Conservation (phyloP, 306 rosid genomes). For the Quercus parvula region DNA sequence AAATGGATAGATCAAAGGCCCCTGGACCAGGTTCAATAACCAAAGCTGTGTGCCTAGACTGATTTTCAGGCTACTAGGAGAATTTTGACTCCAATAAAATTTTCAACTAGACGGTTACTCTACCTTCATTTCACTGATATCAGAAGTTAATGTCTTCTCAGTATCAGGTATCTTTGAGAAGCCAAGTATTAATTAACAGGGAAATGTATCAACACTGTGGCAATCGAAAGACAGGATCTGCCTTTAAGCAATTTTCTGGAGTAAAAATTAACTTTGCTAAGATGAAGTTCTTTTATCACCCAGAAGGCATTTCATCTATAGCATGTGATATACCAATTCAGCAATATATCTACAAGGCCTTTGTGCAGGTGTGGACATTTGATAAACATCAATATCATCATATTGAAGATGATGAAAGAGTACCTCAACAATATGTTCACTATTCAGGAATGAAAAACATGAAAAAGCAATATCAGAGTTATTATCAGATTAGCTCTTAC, state of each 20-base stretch:
- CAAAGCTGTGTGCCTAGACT: neutral
- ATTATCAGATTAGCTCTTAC: constrained; percentile 44
- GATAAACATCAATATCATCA: neutral
- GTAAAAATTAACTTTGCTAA: neutral
- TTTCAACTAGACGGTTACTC: neutral
- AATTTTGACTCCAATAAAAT: neutral
- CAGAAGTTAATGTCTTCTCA: neutral
- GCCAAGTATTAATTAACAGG: neutral
- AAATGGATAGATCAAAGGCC: neutral
- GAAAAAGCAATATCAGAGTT: constrained; percentile 6
- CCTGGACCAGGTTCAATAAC: neutral
- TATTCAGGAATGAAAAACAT: neutral
- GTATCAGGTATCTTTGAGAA: neutral
- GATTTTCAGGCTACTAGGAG: neutral
- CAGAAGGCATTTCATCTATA: neutral
- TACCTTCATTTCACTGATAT: neutral
- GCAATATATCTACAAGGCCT: neutral
- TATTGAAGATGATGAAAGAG: neutral
- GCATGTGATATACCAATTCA: neutral
- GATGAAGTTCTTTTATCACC: neutral
- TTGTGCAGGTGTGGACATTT: neutral
- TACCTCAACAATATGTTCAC: neutral
- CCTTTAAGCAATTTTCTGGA: neutral
- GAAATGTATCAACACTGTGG: neutral
- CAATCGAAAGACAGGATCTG: neutral